Conservation (phyloP, 1,284 basidiomycete genomes). For the Tilletia indica region DNA sequence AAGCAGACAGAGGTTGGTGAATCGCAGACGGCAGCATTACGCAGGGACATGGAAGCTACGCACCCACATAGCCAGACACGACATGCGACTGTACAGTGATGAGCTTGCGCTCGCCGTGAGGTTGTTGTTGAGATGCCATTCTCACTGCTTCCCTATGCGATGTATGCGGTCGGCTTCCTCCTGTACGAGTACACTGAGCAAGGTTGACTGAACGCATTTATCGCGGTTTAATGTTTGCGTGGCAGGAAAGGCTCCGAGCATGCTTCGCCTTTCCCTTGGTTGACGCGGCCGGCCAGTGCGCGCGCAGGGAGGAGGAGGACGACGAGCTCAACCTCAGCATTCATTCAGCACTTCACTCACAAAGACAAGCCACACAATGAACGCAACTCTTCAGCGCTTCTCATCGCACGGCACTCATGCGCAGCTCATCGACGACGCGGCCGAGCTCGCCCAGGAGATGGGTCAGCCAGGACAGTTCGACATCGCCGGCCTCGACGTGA, state of each 20-base stretch:
- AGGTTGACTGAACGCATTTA: too few relatives aligned
- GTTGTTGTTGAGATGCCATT: not conserved
- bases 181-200: too few relatives aligned
- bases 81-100: constrained; percentile 84
- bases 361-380: not conserved
- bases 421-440: constrained; percentile 15
- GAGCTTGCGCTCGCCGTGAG: constrained; percentile 33
- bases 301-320: constrained; percentile 3
- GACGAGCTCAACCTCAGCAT: not conserved
- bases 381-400: constrained; percentile 16
- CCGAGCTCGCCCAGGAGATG: constrained; percentile 5
- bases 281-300: constrained; percentile 14
- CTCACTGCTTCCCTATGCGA: too few relatives aligned
- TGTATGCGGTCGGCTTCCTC: too few relatives aligned
- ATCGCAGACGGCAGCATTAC: not conserved
- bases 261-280: not conserved
- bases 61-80: constrained; percentile 91
- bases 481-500: constrained; percentile 9
- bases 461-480: not conserved
- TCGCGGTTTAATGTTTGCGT: not conserved
- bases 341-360: not conserved
- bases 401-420: constrained; percentile 10
- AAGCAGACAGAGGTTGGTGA: not conserved
- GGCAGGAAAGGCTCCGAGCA: constrained; percentile 10
- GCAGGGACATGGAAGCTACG: not conserved